Evolutionary conservation across 768 basidiomycete species (phyloP).

Genomic region (Dioszegia crocea): DNA sequence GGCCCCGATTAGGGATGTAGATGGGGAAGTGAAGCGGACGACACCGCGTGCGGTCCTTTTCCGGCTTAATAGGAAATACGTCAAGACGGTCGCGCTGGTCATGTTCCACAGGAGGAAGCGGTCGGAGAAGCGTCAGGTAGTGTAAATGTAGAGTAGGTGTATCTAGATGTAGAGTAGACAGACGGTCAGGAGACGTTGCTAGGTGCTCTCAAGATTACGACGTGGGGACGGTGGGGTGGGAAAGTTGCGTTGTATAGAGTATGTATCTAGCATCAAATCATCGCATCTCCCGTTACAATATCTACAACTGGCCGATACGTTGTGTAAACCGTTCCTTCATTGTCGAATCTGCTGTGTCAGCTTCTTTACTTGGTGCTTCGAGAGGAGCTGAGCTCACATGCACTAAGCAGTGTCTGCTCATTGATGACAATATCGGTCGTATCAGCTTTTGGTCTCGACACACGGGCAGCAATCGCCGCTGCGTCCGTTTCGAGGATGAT

Average conservation of each 20-base stretch:
- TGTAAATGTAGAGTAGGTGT: background rate
- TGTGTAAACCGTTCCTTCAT: constrained; percentile 46
- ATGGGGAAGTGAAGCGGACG: constrained; percentile 16
- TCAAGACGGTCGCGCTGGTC: constrained; percentile 35
- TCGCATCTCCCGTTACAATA: background rate
- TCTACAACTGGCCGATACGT: constrained; percentile 44
- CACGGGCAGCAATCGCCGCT: constrained; percentile 88
- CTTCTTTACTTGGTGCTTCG: background rate
- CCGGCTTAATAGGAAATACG: constrained; percentile 39
- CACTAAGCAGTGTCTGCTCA: constrained; percentile 91
- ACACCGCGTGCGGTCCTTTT: constrained; percentile 32
- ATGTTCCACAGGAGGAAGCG: constrained; percentile 43
- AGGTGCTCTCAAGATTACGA: background rate
- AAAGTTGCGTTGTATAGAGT: no score
- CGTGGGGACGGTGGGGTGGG: no score
- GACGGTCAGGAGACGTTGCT: background rate
- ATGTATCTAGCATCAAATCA: no score
- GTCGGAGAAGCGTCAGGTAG: background rate
- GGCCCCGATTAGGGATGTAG: constrained; percentile 13
- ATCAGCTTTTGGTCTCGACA: constrained; percentile 86
- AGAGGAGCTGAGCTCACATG: constrained; percentile 59
- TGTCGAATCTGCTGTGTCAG: constrained; percentile 38
- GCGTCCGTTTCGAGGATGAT: constrained; percentile 96
- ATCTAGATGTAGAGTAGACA: no score
- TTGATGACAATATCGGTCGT: constrained; percentile 96